Evolutionary conservation across 2,329 filamentous ascomycete genomes (phyloP).

Genomic region (Pseudomassariella vexata): DNA sequence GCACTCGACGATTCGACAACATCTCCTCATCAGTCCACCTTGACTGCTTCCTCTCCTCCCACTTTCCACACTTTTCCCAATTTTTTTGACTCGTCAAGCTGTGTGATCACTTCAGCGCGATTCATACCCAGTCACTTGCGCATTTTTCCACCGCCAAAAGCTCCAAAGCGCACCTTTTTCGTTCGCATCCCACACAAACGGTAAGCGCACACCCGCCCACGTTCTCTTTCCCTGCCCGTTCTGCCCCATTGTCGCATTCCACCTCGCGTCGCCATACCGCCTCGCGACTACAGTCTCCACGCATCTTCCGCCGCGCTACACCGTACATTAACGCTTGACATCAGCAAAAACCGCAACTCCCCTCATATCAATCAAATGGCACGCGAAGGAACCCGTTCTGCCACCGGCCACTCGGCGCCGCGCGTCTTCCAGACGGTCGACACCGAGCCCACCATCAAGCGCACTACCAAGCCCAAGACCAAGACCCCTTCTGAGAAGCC

Average conservation of each 20-base stretch:
- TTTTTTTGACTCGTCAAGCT: slow-evolving; percentile 3
- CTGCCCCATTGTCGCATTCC: slow-evolving; percentile 23
- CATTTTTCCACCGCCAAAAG: background rate
- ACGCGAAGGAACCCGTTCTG: slow-evolving; percentile 46
- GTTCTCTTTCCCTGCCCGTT: background rate
- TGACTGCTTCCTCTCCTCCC: background rate
- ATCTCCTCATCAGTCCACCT: slow-evolving; percentile 5
- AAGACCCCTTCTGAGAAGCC: slow-evolving; percentile 15
- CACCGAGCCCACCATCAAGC: slow-evolving; percentile 38
- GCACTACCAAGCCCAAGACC: slow-evolving; percentile 26
- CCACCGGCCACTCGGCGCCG: slow-evolving; percentile 46
- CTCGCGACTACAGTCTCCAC: slow-evolving; percentile 14
- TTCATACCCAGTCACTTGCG: slow-evolving; percentile 4
- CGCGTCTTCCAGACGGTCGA: slow-evolving; percentile 45
- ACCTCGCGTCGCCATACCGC: slow-evolving; percentile 13
- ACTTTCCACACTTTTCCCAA: background rate
- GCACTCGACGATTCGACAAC: too few relatives aligned
- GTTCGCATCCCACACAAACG: background rate
- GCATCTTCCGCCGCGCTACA: slow-evolving; percentile 10
- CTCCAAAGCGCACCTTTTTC: background rate
- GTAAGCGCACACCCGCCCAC: background rate
- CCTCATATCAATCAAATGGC: slow-evolving; percentile 28
- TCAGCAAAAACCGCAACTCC: slow-evolving; percentile 1
- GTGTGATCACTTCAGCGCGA: too few relatives aligned
- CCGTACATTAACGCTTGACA: slow-evolving; percentile 16